These are phyloP conservation scores for Pistacia vera DNA, from an alignment of 345 rosid species.

Conservation along the genomic window DNA sequence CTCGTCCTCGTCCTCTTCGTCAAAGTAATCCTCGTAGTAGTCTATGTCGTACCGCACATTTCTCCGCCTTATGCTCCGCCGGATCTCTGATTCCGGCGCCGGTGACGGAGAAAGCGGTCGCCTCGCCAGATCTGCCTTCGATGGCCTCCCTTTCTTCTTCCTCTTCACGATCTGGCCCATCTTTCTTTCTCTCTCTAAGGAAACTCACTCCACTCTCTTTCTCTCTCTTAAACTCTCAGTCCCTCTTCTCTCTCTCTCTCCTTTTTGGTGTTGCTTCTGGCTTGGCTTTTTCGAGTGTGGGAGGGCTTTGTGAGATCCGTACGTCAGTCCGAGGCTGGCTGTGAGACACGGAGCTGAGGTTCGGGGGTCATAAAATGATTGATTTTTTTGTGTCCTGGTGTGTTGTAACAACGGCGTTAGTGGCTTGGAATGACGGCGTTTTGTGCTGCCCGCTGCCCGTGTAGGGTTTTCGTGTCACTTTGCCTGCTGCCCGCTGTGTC, in stretches of 20 bases:
- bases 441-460: slow-evolving; percentile 57
- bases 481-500: slow-evolving; percentile 21
- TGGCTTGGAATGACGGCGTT: slow-evolving; percentile 41
- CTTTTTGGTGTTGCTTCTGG: slow-evolving; percentile 27
- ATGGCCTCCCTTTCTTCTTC: slow-evolving; percentile 96
- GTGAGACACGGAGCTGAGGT: slow-evolving; percentile 16
- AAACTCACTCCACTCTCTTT: slow-evolving; percentile 20
- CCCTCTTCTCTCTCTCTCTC: slow-evolving; percentile 21
- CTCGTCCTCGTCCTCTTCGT: slow-evolving; percentile 54
- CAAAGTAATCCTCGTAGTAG: slow-evolving; percentile 75
- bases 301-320: slow-evolving; percentile 34
- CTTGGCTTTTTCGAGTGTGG: slow-evolving; percentile 36
- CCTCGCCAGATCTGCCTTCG: slow-evolving; percentile 87
- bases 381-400: slow-evolving; percentile 15
- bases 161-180: slow-evolving; percentile 94
- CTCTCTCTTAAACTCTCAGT: slow-evolving; percentile 43
- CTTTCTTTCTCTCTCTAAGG: slow-evolving; percentile 16
- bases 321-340: slow-evolving; percentile 41
- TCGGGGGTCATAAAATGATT: slow-evolving; percentile 45
- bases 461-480: slow-evolving; percentile 20
- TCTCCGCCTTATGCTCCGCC: slow-evolving; percentile 75
- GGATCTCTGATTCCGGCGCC: slow-evolving; percentile 38
- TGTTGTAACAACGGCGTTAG: slow-evolving; percentile 31
- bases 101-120: slow-evolving; percentile 38
- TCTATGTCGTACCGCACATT: slow-evolving; percentile 80